Evolutionary conservation across 2,329 filamentous ascomycete genomes (phyloP), one percentile per base, ranked within the genome.

Genomic region (Paraconiothyrium sp.): DNA sequence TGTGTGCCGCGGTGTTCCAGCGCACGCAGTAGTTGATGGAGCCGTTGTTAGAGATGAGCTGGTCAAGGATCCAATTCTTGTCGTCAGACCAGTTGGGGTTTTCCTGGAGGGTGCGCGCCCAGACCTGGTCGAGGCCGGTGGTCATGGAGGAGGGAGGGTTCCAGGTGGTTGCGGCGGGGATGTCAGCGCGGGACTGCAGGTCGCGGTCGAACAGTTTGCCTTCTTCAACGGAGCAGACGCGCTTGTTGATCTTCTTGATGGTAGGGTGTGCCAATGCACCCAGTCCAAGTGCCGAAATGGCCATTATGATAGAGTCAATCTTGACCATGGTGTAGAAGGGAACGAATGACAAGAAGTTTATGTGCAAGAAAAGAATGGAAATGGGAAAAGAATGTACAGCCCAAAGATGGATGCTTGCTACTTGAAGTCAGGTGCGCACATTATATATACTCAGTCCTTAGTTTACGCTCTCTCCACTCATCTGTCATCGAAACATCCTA

Each of bases 1-100:
- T 70, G 30, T 37, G 46, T 16, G 13, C 73, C 66, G 8, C 65
- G 72, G 2, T 79, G 78, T 83, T 80, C 82, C 82, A 83, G 54
- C 81, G 79, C 11, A 83, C 80, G 51, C 81, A 83, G 64, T 79
- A 77, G 63, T 80, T 78, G 64, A 81, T 63, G 64, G 59, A 74
- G 65, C 80, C 71, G 16, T 74, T 70, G 59, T 66, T 70, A 54
- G 62, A 69, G 5, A 76, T 66, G 27, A 74, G 37, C 54, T 73
- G 70, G 58, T 76, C 74, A 37, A 64, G 70, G 59, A 72, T 69
- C 66, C 72, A 76, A 62, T 76, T 76, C 62, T 67, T 70, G 62
- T 73, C 72, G 35, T 69, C 43, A 20, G 71, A 65, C 13, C 68
- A 61, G 6, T 72, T 54, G 2, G 67, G 62, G 48, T 72, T 72